A percentile compares a stretch with the other conserved stretches of the same genome.
phyloP scores from a whole-genome alignment of 768 basidiomycete species.

The Pleurotus eryngii region DNA sequence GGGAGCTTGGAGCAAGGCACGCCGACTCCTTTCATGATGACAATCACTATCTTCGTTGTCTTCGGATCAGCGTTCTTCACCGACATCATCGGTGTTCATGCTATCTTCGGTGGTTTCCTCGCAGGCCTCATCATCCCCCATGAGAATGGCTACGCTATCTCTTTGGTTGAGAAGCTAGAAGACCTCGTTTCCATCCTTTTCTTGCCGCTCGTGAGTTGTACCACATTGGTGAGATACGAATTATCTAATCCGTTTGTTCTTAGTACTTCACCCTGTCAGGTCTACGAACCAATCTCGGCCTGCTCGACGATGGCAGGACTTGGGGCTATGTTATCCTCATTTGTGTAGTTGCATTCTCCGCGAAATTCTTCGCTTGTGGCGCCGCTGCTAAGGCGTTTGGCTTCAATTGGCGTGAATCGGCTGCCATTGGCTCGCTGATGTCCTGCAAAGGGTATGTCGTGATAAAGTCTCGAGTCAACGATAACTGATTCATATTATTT shows the following conservation, averaged over 20 bases:
- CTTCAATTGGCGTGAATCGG: slow-evolving; percentile 73
- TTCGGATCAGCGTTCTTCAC: slow-evolving; percentile 80
- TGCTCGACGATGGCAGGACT: slow-evolving; percentile 68
- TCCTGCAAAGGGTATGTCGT: slow-evolving; percentile 75
- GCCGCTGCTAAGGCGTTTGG: slow-evolving; percentile 54
- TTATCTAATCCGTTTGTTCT: slow-evolving; percentile 2
- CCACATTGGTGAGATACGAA: neutral
- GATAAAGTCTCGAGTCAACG: neutral
- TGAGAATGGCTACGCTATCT: slow-evolving; percentile 77
- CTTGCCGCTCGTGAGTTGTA: slow-evolving; percentile 62
- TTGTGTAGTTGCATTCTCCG: slow-evolving; percentile 68
- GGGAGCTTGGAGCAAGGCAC: slow-evolving; percentile 71
- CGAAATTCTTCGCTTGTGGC: slow-evolving; percentile 77
- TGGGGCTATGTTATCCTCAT: slow-evolving; percentile 84
- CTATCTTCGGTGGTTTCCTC: slow-evolving; percentile 78
- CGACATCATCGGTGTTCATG: slow-evolving; percentile 78
- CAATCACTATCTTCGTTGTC: slow-evolving; percentile 69
- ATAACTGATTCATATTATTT: neutral
- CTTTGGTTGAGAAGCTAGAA: slow-evolving; percentile 81
- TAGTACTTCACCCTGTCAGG: slow-evolving; percentile 83
- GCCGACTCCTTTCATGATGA: slow-evolving; percentile 77
- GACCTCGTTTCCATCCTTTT: slow-evolving; percentile 79
- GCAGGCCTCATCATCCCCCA: slow-evolving; percentile 82
- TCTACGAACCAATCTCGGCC: slow-evolving; percentile 73
- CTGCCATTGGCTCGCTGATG: slow-evolving; percentile 86